Evolutionary conservation across 768 basidiomycete species (phyloP).

Genomic region (Tremella fuciformis): DNA sequence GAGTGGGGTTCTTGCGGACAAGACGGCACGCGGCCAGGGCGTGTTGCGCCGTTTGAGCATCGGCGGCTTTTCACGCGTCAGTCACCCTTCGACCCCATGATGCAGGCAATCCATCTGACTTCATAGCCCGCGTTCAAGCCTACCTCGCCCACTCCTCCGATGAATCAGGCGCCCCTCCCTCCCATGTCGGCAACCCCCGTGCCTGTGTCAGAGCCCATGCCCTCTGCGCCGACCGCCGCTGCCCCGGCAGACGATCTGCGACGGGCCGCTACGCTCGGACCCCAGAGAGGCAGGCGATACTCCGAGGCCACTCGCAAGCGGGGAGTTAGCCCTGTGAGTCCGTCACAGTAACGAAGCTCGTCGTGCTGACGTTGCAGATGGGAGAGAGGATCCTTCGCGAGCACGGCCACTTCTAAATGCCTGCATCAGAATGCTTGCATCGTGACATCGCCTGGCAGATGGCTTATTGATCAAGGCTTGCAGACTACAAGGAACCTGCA

Average conservation of each 20-base stretch:
- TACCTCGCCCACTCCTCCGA: conserved; percentile 6
- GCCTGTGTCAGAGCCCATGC: not conserved
- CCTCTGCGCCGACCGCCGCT: not conserved
- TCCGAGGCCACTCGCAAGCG: conserved; percentile 40
- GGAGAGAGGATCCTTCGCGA: conserved; percentile 44
- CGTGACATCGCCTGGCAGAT: too few species aligned
- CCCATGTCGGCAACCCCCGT: not conserved
- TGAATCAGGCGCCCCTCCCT: not conserved
- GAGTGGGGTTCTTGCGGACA: conserved; percentile 39
- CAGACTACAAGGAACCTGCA: too few species aligned
- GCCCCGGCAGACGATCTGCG: conserved; percentile 6
- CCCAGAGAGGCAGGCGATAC: conserved; percentile 27
- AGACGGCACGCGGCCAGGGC: conserved; percentile 43
- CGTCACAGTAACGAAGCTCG: not conserved
- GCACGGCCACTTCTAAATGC: conserved; percentile 43
- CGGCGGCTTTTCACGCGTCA: conserved; percentile 26
- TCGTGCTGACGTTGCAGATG: conserved; percentile 35
- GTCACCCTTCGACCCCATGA: conserved; percentile 6
- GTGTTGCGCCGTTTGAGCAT: conserved; percentile 40
- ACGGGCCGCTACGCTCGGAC: conserved; percentile 10
- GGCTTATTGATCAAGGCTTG: too few species aligned
- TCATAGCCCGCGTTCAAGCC: not conserved
- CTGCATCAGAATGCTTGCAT: too few species aligned
- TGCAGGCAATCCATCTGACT: not conserved
- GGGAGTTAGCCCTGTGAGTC: conserved; percentile 43